A percentile compares a stretch with the other conserved stretches of the same genome.
phyloP scores from a whole-genome alignment of 352 stramenopile genomes.

The Globisporangium solare region DNA sequence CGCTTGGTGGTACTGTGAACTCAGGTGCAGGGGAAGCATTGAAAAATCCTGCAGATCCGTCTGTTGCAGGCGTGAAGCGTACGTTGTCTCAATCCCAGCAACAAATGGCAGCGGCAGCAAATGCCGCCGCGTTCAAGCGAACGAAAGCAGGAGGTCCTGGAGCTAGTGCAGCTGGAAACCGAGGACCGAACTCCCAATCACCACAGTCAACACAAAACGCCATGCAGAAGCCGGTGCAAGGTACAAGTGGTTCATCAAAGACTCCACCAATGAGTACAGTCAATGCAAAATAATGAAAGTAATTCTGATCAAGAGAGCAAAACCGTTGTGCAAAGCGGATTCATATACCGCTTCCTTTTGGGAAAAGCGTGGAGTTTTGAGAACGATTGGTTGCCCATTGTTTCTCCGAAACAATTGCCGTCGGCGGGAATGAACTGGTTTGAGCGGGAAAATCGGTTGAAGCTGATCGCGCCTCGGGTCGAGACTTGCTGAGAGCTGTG shows the following conservation, averaged over 20 bases:
- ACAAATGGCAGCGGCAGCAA: conserved; percentile 75
- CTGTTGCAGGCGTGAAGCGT: conserved; percentile 46
- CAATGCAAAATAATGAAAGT: conserved; percentile 76
- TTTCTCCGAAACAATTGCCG: not conserved
- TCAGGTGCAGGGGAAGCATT: conserved; percentile 18
- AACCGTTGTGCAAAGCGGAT: conserved; percentile 12
- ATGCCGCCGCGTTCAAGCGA: conserved; percentile 77
- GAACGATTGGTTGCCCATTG: not conserved
- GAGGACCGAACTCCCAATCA: conserved; percentile 39
- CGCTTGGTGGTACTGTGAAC: conserved; percentile 26
- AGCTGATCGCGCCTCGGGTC: not conserved
- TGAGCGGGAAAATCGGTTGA: not conserved
- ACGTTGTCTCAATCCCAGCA: conserved; percentile 78
- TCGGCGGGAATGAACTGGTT: not conserved
- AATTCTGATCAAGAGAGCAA: conserved; percentile 18
- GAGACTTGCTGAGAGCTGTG: not conserved
- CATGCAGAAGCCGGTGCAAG: conserved; percentile 72
- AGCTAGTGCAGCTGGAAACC: conserved; percentile 16
- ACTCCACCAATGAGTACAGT: conserved; percentile 85
- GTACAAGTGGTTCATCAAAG: conserved; percentile 70
- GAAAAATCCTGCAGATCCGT: conserved; percentile 27
- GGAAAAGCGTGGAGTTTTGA: conserved; percentile 13
- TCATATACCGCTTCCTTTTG: conserved; percentile 7
- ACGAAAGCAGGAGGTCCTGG: conserved; percentile 54
- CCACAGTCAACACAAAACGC: conserved; percentile 43